phyloP scores from a whole-genome alignment of 306 rosid species.

The Chamaecrista fasciculata region DNA sequence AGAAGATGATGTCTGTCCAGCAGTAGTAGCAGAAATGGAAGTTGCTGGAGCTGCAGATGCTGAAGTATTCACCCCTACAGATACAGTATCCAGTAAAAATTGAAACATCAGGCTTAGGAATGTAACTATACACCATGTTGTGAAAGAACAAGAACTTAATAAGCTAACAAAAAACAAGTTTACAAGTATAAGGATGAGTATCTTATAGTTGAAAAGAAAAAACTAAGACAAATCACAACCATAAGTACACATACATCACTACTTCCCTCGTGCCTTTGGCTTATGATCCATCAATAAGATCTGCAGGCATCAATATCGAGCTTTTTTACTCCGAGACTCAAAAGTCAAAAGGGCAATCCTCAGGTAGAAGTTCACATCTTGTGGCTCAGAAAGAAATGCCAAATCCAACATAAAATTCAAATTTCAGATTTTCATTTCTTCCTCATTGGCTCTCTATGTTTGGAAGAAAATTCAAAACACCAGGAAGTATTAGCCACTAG shows the following conservation, averaged over 20 bases:
- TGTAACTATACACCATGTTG: background rate
- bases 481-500: background rate
- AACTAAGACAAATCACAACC: background rate
- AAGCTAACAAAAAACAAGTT: background rate
- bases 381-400: background rate
- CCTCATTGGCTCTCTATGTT: background rate
- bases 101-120: slow-evolving; percentile 19
- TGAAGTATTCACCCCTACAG: slow-evolving; percentile 53
- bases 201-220: no score
- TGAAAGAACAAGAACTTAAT: background rate
- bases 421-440: background rate
- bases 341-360: background rate
- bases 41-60: slow-evolving; percentile 48
- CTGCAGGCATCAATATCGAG: background rate
- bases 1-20: slow-evolving; percentile 60
- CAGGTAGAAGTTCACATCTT: background rate
- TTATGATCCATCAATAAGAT: background rate
- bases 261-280: background rate
- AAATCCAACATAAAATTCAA: background rate
- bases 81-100: slow-evolving; percentile 19
- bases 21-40: slow-evolving; percentile 48
- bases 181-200: background rate
- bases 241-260: background rate
- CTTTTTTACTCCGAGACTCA: background rate
- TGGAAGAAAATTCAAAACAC: background rate